phyloP scores from a whole-genome alignment of 805 yeast genomes.

The Allodekkera sacchari region DNA sequence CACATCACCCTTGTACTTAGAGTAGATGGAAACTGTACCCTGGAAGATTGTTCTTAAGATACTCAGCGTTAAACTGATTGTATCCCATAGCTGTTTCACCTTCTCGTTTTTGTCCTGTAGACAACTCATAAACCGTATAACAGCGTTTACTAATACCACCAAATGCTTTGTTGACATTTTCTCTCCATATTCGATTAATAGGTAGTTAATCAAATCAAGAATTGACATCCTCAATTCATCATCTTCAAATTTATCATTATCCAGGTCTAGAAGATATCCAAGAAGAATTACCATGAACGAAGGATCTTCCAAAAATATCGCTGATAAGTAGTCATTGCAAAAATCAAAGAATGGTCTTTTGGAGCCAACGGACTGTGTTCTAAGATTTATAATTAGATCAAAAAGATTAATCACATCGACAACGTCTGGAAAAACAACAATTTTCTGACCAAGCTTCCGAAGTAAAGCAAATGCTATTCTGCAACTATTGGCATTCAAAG shows the following conservation, averaged over 20 bases:
- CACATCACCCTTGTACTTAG: no score
- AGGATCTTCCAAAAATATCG: slow-evolving; percentile 7
- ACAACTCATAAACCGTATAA: not conserved
- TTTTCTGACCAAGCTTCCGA: not conserved
- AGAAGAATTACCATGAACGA: slow-evolving; percentile 8
- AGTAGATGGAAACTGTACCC: no score
- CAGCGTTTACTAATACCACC: slow-evolving; percentile 10
- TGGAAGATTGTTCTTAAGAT: slow-evolving; percentile 14
- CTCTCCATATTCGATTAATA: slow-evolving; percentile 12
- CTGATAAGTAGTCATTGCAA: slow-evolving; percentile 10
- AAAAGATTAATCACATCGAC: slow-evolving; percentile 7
- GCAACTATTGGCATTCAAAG: slow-evolving; percentile 5
- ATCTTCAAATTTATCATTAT: not conserved
- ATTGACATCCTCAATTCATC: slow-evolving; percentile 6
- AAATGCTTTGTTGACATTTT: slow-evolving; percentile 5
- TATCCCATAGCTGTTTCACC: slow-evolving; percentile 10
- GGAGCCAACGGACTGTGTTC: slow-evolving; percentile 6
- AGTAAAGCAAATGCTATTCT: slow-evolving; percentile 4
- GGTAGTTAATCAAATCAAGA: slow-evolving; percentile 16
- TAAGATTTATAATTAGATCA: slow-evolving; percentile 4
- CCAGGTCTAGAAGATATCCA: slow-evolving; percentile 7
- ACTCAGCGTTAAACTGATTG: slow-evolving; percentile 14
- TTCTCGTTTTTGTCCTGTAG: no score
- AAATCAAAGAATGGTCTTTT: slow-evolving; percentile 3
- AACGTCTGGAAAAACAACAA: not conserved